phyloP scores from a whole-genome alignment of 495 filamentous ascomycete genomes.

The Neurospora sp. region DNA sequence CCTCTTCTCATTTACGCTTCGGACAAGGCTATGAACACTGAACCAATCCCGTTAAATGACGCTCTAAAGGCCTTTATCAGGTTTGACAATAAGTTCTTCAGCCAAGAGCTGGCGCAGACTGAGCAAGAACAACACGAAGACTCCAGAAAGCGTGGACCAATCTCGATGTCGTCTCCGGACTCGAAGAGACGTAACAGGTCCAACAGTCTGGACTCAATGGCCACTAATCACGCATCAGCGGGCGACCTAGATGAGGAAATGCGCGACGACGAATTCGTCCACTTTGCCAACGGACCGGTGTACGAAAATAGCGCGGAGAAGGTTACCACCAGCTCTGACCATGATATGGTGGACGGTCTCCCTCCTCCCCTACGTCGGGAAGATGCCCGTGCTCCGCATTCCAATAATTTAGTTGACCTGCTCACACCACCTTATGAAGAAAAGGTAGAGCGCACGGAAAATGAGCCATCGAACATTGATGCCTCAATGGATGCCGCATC shows the following conservation, averaged over 20 bases:
- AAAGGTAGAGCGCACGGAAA: slow-evolving; percentile 1
- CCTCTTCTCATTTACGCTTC: slow-evolving; percentile 36
- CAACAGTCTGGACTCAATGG: slow-evolving; percentile 24
- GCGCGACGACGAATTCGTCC: slow-evolving; percentile 3
- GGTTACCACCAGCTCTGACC: not conserved
- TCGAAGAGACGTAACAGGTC: slow-evolving; percentile 17
- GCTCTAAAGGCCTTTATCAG: slow-evolving; percentile 33
- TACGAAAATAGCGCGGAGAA: not conserved
- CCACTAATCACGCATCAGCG: slow-evolving; percentile 24
- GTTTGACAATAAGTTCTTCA: slow-evolving; percentile 35
- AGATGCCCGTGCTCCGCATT: not conserved
- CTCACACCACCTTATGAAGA: slow-evolving; percentile 1
- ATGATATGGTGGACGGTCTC: not conserved
- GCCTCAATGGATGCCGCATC: not conserved
- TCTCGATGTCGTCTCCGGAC: slow-evolving; percentile 4
- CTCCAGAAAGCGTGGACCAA: slow-evolving; percentile 8
- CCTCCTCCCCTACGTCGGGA: not conserved
- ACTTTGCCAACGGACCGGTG: not conserved
- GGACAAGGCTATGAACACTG: slow-evolving; percentile 26
- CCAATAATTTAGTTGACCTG: not conserved
- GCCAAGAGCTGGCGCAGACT: slow-evolving; percentile 28
- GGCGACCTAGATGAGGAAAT: slow-evolving; percentile 21
- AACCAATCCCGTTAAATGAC: slow-evolving; percentile 24
- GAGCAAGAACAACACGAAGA: slow-evolving; percentile 4
- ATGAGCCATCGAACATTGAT: not conserved